These are phyloP conservation scores for Coelomomyces lativittatus DNA, from an alignment of 371 early-diverging fungal genomes.

Conservation along the genomic window DNA sequence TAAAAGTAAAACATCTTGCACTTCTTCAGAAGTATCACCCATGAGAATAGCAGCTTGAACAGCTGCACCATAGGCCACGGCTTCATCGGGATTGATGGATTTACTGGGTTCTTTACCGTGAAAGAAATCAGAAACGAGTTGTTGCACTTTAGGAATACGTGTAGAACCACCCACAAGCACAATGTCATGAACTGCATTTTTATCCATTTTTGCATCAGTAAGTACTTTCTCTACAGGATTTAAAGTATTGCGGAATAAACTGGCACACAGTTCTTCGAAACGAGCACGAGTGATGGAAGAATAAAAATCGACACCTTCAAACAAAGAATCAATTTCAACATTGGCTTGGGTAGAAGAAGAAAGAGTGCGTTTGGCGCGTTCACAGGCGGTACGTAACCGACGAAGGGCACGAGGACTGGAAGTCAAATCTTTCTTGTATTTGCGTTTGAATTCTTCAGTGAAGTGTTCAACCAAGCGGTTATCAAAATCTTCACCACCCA, in stretches of 20 bases:
- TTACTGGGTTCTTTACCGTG: constrained; percentile 93
- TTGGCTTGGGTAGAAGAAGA: constrained; percentile 73
- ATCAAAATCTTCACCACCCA: constrained; percentile 97
- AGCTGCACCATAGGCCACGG: constrained; percentile 97
- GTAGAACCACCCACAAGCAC: constrained; percentile 98
- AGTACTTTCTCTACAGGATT: constrained; percentile 91
- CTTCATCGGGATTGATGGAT: constrained; percentile 95
- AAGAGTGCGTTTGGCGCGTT: constrained; percentile 87
- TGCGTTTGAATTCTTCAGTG: constrained; percentile 72
- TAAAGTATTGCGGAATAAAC: constrained; percentile 80
- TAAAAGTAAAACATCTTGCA: constrained; percentile 52
- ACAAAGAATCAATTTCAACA: constrained; percentile 86
- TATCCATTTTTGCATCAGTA: constrained; percentile 82
- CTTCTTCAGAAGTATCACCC: constrained; percentile 77
- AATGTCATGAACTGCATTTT: constrained; percentile 79
- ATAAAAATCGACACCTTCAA: constrained; percentile 79
- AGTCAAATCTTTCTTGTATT: constrained; percentile 71
- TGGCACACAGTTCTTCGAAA: constrained; percentile 90
- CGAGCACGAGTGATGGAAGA: constrained; percentile 88
- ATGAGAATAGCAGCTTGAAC: constrained; percentile 87
- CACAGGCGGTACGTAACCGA: constrained; percentile 86
- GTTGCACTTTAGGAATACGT: constrained; percentile 98
- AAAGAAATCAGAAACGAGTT: constrained; percentile 90
- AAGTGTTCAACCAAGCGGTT: constrained; percentile 81
- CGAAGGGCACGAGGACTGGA: constrained; percentile 77